These are phyloP conservation scores for Penicillium silybi DNA, from an alignment of 495 filamentous ascomycete genomes.

Conservation along the genomic window DNA sequence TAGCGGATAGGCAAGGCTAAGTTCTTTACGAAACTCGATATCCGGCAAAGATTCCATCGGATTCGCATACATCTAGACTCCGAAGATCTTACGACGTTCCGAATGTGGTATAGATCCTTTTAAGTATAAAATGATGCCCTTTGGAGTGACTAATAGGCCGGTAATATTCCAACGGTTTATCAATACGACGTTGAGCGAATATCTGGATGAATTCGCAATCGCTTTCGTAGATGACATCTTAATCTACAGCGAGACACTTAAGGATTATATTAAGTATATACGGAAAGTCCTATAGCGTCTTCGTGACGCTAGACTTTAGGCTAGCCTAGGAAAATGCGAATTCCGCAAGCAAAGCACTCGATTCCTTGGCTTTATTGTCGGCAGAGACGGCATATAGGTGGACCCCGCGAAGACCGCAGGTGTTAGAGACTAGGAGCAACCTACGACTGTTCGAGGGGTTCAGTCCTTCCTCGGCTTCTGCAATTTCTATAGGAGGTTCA, in stretches of 20 bases:
- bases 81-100: neutral
- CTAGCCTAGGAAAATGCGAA: slow-evolving; percentile 22
- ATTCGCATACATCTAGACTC: slow-evolving; percentile 18
- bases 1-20: slow-evolving; percentile 20
- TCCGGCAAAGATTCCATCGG: slow-evolving; percentile 35
- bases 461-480: slow-evolving; percentile 26
- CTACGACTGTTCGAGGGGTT: slow-evolving; percentile 1
- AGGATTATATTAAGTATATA: neutral
- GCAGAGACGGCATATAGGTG: slow-evolving; percentile 15
- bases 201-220: slow-evolving; percentile 1
- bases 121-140: slow-evolving; percentile 6
- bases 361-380: slow-evolving; percentile 5
- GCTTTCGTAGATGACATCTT: slow-evolving; percentile 4
- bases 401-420: slow-evolving; percentile 17
- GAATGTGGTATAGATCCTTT: neutral
- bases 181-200: neutral
- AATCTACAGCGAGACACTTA: neutral
- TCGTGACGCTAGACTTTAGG: neutral
- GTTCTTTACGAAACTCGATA: slow-evolving; percentile 46
- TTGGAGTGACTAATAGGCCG: neutral
- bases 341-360: slow-evolving; percentile 19
- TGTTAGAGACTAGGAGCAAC: slow-evolving; percentile 16
- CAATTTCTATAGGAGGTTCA: slow-evolving; percentile 32
- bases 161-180: slow-evolving; percentile 7
- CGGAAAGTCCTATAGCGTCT: neutral